Conservation (phyloP, 176 grass and related monocot species). For the Alloteropsis semialata region DNA sequence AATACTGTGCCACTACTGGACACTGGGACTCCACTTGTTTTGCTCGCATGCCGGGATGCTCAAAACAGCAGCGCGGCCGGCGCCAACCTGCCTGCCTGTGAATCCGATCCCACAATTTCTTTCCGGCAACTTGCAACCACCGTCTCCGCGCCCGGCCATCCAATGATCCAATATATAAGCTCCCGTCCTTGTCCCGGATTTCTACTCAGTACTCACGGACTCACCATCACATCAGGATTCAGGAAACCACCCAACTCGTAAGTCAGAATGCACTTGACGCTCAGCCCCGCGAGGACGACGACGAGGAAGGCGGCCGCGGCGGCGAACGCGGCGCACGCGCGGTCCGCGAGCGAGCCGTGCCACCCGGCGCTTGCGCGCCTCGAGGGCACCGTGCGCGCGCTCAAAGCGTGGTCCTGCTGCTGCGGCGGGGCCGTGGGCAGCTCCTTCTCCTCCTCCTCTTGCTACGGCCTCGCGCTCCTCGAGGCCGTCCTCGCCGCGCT, state of each 20-base stretch:
- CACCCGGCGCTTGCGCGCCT: constrained; percentile 35
- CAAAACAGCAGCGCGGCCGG: constrained; percentile 50
- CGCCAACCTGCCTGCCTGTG: neutral
- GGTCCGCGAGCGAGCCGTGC: constrained; percentile 48
- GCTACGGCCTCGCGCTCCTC: constrained; percentile 32
- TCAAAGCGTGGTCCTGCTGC: constrained; percentile 28
- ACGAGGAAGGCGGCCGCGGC: neutral
- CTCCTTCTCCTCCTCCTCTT: neutral
- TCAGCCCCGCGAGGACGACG: constrained; percentile 9
- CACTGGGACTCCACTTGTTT: neutral
- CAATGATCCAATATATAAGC: constrained; percentile 32
- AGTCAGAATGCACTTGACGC: constrained; percentile 24
- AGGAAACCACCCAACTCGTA: neutral
- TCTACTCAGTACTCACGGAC: neutral
- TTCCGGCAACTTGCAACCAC: constrained; percentile 14
- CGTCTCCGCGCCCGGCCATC: neutral
- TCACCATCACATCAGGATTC: neutral
- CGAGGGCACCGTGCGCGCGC: constrained; percentile 19
- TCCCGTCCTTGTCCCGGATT: neutral
- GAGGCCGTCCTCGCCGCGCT: constrained; percentile 31
- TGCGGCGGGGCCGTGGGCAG: neutral
- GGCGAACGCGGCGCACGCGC: constrained; percentile 13
- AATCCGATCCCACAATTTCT: neutral
- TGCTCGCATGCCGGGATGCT: neutral
- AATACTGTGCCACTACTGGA: neutral